Percentiles rank a stretch among this genome's conserved stretches.
These are phyloP conservation scores for Calocera viscosa DNA, from an alignment of 768 basidiomycete genomes.

Conservation along the genomic window DNA sequence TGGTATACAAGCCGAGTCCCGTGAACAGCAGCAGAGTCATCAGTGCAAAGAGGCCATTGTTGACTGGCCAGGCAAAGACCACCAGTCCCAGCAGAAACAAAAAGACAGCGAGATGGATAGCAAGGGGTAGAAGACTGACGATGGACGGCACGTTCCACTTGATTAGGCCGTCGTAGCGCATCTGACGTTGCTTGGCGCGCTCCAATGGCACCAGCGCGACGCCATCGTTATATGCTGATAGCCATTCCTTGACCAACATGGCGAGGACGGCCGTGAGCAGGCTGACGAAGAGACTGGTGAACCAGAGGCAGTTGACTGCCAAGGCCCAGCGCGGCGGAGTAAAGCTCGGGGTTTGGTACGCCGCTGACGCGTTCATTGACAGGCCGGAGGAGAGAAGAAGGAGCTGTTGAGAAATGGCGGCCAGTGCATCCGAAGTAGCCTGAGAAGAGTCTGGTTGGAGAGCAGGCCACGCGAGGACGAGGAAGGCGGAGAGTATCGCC, in stretches of 20 bases:
- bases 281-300: slow-evolving; percentile 29
- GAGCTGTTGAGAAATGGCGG: background rate
- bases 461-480: slow-evolving; percentile 21
- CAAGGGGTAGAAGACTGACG: slow-evolving; percentile 33
- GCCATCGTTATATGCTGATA: slow-evolving; percentile 30
- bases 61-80: slow-evolving; percentile 31
- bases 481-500: slow-evolving; percentile 22
- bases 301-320: slow-evolving; percentile 35
- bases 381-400: background rate
- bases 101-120: slow-evolving; percentile 38
- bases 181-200: slow-evolving; percentile 34
- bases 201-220: slow-evolving; percentile 22
- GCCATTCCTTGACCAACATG: slow-evolving; percentile 41
- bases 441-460: slow-evolving; percentile 19
- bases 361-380: background rate
- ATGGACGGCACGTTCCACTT: slow-evolving; percentile 31
- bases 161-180: slow-evolving; percentile 31
- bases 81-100: slow-evolving; percentile 41
- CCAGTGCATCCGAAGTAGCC: slow-evolving; percentile 4
- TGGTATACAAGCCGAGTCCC: background rate
- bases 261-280: slow-evolving; percentile 33
- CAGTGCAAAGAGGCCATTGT: slow-evolving; percentile 2
- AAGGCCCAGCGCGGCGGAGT: slow-evolving; percentile 24
- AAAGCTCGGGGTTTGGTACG: slow-evolving; percentile 1
- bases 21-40: background rate